phyloP scores from a whole-genome alignment of 441 rosid species.

The Gossypium trilobum region DNA sequence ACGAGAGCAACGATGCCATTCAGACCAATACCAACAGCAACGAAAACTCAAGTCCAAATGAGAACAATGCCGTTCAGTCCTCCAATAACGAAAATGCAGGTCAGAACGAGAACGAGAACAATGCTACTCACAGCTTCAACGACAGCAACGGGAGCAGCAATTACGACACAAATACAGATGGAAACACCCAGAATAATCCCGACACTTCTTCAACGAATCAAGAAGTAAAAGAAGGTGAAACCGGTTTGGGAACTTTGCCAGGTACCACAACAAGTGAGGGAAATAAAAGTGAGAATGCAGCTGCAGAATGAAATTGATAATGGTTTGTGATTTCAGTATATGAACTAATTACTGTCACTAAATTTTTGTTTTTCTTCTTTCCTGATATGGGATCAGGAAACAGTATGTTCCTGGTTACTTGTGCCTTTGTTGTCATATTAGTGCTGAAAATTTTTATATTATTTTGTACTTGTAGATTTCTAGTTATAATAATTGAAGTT shows the following conservation, averaged over 20 bases:
- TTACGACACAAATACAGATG: conserved; percentile 19
- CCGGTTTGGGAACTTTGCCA: conserved; percentile 46
- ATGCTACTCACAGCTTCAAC: neutral
- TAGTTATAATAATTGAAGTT: neutral
- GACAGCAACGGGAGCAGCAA: neutral
- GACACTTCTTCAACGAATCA: conserved; percentile 27
- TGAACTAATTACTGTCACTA: neutral
- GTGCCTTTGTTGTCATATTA: conserved; percentile 16
- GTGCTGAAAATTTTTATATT: neutral
- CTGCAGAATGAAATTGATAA: conserved; percentile 34
- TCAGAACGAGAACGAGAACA: neutral
- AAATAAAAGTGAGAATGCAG: conserved; percentile 32
- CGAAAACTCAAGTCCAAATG: neutral
- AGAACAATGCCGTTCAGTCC: neutral
- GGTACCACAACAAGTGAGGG: conserved; percentile 27
- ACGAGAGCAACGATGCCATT: neutral
- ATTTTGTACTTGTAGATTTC: neutral
- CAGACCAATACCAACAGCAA: neutral
- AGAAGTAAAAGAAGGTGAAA: conserved; percentile 51
- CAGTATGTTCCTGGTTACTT: neutral
- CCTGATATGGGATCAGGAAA: conserved; percentile 15
- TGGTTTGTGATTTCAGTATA: neutral
- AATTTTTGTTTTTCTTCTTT: neutral
- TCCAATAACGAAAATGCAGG: no score
- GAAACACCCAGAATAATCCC: conserved; percentile 24